A percentile compares a stretch with the other conserved stretches of the same genome.
Conservation (phyloP, 257 asterid genomes). For the Voacanga thouarsii region DNA sequence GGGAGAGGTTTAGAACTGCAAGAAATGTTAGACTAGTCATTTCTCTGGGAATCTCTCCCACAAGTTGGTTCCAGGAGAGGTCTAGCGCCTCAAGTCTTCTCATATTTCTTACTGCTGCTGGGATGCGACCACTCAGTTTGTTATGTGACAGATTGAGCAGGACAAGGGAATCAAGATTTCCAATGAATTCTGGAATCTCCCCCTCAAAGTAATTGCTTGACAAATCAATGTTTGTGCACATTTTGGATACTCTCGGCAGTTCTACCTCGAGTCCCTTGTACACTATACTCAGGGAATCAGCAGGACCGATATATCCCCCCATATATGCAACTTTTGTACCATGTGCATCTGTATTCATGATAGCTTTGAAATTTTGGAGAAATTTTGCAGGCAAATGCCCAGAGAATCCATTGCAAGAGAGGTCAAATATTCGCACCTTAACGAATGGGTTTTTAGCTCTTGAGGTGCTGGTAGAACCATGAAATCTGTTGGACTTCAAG, state of each 20-base stretch:
- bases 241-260: not conserved
- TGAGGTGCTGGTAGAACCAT: not conserved
- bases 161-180: not conserved
- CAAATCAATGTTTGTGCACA: conserved; percentile 2
- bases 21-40: not conserved
- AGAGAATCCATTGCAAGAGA: not conserved
- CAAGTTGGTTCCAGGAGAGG: conserved; percentile 9
- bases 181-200: not conserved
- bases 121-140: not conserved
- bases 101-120: not conserved
- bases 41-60: conserved; percentile 6
- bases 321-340: not conserved
- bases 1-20: not conserved
- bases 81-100: conserved; percentile 8
- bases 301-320: not conserved
- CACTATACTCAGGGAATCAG: not conserved
- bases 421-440: no score
- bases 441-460: not conserved
- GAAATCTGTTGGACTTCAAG: not conserved
- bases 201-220: conserved; percentile 14
- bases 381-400: not conserved
- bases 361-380: conserved; percentile 1
- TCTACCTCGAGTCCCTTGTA: not conserved
- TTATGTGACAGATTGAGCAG: conserved; percentile 9
- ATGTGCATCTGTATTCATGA: conserved; percentile 4